These are phyloP conservation scores for Rosa lucieae DNA, from an alignment of 306 rosid species.

Conservation along the genomic window DNA sequence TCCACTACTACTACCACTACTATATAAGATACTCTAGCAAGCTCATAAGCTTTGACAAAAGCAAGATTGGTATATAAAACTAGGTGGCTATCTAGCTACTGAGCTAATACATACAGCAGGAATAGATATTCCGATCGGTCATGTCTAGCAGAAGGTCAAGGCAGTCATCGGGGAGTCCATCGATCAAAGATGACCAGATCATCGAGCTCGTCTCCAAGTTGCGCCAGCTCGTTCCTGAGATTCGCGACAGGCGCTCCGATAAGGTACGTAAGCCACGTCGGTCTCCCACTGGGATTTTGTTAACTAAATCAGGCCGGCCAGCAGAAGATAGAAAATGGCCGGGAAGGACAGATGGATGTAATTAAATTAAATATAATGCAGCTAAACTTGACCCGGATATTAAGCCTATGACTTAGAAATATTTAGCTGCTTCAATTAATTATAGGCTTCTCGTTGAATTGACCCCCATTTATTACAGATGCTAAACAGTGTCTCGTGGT, in stretches of 20 bases:
- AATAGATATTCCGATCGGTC: background rate
- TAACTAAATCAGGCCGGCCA: background rate
- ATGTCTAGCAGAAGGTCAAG: conserved; percentile 98
- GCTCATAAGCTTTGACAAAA: background rate
- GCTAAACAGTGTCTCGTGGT: conserved; percentile 1
- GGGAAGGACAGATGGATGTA: background rate
- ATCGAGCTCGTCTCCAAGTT: conserved; percentile 88
- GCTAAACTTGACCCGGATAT: conserved; percentile 57
- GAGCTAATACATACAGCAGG: background rate
- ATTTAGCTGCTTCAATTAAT: background rate
- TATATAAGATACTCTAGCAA: background rate
- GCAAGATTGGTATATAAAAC: background rate
- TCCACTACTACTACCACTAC: background rate
- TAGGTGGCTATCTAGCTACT: background rate
- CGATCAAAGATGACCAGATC: conserved; percentile 95
- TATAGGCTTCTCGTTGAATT: conserved; percentile 14
- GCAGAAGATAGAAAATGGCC: background rate
- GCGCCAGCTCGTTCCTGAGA: conserved; percentile 98
- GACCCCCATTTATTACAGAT: background rate
- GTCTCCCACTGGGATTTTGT: background rate
- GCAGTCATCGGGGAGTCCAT: conserved; percentile 58
- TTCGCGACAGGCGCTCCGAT: conserved; percentile 77
- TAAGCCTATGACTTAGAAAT: conserved; percentile 24
- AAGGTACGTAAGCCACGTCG: conserved; percentile 45
- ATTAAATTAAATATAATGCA: background rate